Base-by-base conservation (phyloP, 2,329 filamentous ascomycete genomes). In the Amesomyces nigricolor region DNA sequence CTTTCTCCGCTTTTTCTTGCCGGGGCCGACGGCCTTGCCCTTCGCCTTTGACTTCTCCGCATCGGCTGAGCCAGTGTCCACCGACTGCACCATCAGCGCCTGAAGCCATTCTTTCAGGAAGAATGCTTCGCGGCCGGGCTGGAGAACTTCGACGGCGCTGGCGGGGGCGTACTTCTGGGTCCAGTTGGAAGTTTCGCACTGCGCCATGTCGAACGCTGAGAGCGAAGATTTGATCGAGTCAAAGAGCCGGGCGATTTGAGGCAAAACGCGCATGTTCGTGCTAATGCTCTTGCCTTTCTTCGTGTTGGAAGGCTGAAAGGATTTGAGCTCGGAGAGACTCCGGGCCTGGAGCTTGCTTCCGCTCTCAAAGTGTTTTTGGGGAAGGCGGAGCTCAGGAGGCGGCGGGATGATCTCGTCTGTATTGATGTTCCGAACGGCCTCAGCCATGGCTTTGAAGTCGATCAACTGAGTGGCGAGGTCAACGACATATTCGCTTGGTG, bases 31-130 rank as follows among this genome's bases (percentile, higher is more conserved):
- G 4, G 54, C 56, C 57, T 72, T 74, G 1, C 48, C 53, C 26
- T 63, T 63, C 10, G 60, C 38, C 54, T 59, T 72, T 51, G 61
- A 40, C 61, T 69, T 67, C 13, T 64, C 65, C 2, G 67, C 54
- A 9, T 75, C 73, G 2, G 69, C 66, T 4, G 69, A 64, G 2
- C 83, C 82, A 0, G 81, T 86, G 56, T 88, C 85, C 0, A 96
- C 87, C 4, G 89, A 79, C 58, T 87, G 82, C 0, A 99, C 85
- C 56, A 83, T 87, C 45, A 96, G 77, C 35, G 79, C 83, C 56
- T 82, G 78, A 7, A 99, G 74, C 94, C 94, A 99, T 57, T 92
- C 82, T 55, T 84, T 85, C 22, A 99, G 72, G 8, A 92, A 73
- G 1, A 76, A 66, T 1, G 83, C 83, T 68, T 96, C 89, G 44